phyloP scores from a whole-genome alignment of 1,284 basidiomycete genomes.

The Cystobasidium slooffiae region DNA sequence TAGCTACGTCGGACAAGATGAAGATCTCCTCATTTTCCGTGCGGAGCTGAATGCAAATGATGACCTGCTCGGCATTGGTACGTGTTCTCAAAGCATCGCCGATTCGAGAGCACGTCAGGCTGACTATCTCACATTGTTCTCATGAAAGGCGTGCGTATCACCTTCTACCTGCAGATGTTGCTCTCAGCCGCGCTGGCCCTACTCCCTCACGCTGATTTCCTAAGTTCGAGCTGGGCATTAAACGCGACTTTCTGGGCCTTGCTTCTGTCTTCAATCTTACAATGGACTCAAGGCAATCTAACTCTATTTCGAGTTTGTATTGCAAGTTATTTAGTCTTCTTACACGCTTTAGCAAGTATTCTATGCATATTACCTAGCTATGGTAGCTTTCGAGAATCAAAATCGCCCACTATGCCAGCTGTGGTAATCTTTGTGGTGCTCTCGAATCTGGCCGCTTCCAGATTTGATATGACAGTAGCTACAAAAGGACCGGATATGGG shows the following conservation, averaged over 20 bases:
- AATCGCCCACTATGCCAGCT: background rate
- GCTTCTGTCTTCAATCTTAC: background rate
- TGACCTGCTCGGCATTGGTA: background rate
- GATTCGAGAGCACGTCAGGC: background rate
- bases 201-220: slow-evolving; percentile 1
- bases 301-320: background rate
- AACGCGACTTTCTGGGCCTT: slow-evolving; percentile 10
- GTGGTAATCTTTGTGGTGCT: slow-evolving; percentile 5
- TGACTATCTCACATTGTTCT: background rate
- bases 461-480: background rate
- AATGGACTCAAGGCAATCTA: background rate
- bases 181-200: background rate
- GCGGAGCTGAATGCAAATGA: too few relatives aligned
- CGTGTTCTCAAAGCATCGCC: background rate
- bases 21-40: too few relatives aligned
- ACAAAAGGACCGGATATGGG: background rate
- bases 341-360: slow-evolving; percentile 4
- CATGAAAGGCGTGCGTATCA: background rate
- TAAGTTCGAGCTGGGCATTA: background rate
- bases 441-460: slow-evolving; percentile 2
- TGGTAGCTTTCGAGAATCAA: background rate
- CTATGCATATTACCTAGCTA: slow-evolving; percentile 4
- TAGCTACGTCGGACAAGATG: too few relatives aligned
- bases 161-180: background rate
- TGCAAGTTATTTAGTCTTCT: background rate